Conservation (phyloP, 345 rosid species). For the Citrus hindsii region DNA sequence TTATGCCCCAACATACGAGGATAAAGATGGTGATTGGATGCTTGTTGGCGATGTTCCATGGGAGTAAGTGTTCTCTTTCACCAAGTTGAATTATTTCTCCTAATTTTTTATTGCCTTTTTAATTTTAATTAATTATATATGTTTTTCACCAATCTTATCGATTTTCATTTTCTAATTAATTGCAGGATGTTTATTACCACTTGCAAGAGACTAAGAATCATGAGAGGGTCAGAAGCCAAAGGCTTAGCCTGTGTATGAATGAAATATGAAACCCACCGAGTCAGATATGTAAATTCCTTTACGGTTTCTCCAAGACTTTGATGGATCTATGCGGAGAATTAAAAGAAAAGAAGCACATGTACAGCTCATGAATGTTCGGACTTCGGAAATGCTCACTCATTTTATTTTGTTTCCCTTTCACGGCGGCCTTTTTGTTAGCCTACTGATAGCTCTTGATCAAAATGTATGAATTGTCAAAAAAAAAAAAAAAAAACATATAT, state of each 20-base stretch:
- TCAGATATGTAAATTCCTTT: background rate
- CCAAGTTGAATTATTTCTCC: background rate
- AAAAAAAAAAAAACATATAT: background rate
- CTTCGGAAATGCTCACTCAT: background rate
- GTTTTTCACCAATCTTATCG: background rate
- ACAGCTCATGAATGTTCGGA: background rate
- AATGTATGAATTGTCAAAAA: background rate
- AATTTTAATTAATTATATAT: no score
- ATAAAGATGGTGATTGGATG: constrained; percentile 92
- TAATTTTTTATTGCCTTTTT: no score
- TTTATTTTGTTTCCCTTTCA: background rate
- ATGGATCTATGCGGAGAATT: no score
- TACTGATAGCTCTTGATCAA: background rate
- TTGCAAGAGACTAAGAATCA: constrained; percentile 67
- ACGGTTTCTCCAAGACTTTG: background rate
- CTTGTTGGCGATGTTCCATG: constrained; percentile 85
- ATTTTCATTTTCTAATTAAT: background rate
- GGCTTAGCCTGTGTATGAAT: constrained; percentile 32
- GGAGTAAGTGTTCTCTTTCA: constrained; percentile 34
- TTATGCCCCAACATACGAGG: constrained; percentile 69
- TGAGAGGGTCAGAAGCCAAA: constrained; percentile 56
- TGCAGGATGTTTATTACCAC: constrained; percentile 58
- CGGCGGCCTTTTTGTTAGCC: background rate
- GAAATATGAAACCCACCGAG: background rate
- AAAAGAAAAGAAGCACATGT: no score